These are phyloP conservation scores for Aspergillus ostianus DNA, from an alignment of 495 filamentous ascomycete species.

Conservation along the genomic window DNA sequence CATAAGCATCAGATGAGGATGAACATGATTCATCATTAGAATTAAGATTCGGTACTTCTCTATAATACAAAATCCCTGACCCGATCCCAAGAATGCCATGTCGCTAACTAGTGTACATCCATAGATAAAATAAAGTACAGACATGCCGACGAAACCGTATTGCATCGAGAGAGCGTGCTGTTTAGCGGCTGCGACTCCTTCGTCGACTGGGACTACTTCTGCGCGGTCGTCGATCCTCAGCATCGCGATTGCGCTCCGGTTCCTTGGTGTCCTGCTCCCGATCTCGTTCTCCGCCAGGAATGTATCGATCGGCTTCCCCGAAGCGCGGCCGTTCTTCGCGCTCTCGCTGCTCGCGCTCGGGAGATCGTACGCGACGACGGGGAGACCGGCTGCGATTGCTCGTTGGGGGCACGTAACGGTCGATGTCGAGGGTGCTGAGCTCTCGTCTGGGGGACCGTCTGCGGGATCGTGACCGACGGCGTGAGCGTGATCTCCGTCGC, in stretches of 20 bases:
- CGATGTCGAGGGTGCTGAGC: constrained; percentile 42
- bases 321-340: constrained; percentile 22
- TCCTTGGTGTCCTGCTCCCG: constrained; percentile 14
- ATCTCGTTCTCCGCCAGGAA: constrained; percentile 40
- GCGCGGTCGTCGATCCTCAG: constrained; percentile 15
- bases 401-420: constrained; percentile 49
- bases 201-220: constrained; percentile 23
- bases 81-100: not conserved
- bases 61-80: not conserved
- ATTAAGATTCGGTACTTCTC: not conserved
- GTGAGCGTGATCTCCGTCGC: constrained; percentile 26
- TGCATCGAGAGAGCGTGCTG: not conserved
- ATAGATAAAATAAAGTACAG: not conserved
- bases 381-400: constrained; percentile 46
- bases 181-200: constrained; percentile 18
- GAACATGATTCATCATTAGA: not conserved
- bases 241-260: constrained; percentile 8
- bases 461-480: constrained; percentile 21
- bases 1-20: not conserved
- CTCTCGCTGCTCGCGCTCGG: constrained; percentile 10
- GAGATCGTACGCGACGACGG: constrained; percentile 42
- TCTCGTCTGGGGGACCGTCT: constrained; percentile 27
- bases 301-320: constrained; percentile 54
- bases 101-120: constrained; percentile 1
- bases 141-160: not conserved